phyloP scores from a whole-genome alignment of 768 basidiomycete species.

The Xanthoconium purpureum region DNA sequence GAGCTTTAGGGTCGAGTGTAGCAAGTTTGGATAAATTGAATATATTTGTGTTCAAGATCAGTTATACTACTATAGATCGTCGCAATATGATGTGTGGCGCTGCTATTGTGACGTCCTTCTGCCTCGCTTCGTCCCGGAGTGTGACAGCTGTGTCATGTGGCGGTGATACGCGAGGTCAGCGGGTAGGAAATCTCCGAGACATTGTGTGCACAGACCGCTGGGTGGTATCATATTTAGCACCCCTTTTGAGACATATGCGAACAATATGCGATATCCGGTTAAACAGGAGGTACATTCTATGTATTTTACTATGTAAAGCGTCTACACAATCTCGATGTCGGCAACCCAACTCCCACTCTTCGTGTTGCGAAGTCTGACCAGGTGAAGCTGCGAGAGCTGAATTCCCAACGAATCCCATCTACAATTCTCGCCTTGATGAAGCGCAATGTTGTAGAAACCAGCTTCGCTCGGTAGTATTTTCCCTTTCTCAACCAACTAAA shows the following conservation, averaged over 20 bases:
- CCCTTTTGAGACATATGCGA: background rate
- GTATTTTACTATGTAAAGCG: too few species aligned
- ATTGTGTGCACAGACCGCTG: background rate
- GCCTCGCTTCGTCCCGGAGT: background rate
- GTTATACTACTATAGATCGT: background rate
- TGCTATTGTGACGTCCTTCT: background rate
- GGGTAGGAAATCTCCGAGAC: background rate
- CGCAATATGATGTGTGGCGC: background rate
- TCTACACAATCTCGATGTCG: constrained; percentile 10
- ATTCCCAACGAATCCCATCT: background rate
- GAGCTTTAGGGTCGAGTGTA: background rate
- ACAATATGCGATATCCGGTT: background rate
- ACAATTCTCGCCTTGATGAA: background rate
- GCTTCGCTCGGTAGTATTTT: background rate
- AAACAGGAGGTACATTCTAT: background rate
- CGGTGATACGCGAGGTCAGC: background rate
- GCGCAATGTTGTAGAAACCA: constrained; percentile 7
- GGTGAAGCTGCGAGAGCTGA: constrained; percentile 7
- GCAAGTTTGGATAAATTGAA: background rate
- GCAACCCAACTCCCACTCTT: constrained; percentile 3
- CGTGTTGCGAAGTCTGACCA: constrained; percentile 1
- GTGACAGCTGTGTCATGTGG: background rate
- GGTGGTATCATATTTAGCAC: background rate
- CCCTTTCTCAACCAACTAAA: background rate
- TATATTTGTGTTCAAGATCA: background rate